A percentile compares a stretch with the other conserved stretches of the same genome.
Evolutionary conservation across 2,329 filamentous ascomycete genomes (phyloP).

Genomic region (Gnomoniopsis smithogilvyi): DNA sequence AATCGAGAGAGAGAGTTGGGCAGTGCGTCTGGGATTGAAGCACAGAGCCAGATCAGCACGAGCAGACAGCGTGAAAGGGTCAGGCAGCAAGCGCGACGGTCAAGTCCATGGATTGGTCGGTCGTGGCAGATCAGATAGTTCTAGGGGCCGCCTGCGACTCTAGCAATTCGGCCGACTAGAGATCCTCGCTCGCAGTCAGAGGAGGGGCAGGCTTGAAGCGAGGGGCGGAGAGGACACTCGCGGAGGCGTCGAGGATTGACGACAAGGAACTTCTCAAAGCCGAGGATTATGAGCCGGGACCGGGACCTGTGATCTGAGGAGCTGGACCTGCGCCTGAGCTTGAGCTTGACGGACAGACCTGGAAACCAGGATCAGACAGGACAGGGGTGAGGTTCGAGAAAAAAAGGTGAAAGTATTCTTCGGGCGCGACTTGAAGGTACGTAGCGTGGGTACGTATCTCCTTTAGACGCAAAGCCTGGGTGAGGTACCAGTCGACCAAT

Average conservation of each 20-base stretch:
- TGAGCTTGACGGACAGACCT: not conserved
- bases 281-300: slow-evolving; percentile 13
- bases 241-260: slow-evolving; percentile 6
- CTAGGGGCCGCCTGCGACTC: slow-evolving; percentile 5
- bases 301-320: slow-evolving; percentile 11
- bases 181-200: slow-evolving; percentile 9
- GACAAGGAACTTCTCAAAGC: slow-evolving; percentile 15
- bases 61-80: slow-evolving; percentile 26
- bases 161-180: slow-evolving; percentile 4
- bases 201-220: no score
- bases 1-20: slow-evolving; percentile 19
- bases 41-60: slow-evolving; percentile 14
- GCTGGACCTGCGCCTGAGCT: slow-evolving; percentile 11
- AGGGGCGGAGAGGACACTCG: slow-evolving; percentile 1
- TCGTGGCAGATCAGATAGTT: not conserved
- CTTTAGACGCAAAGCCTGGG: not conserved
- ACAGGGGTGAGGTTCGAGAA: slow-evolving; percentile 16
- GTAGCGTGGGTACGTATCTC: slow-evolving; percentile 13
- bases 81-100: slow-evolving; percentile 31
- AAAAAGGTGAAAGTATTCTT: slow-evolving; percentile 1
- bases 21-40: slow-evolving; percentile 13
- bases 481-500: not conserved
- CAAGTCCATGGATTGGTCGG: slow-evolving; percentile 21
- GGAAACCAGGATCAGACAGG: slow-evolving; percentile 9
- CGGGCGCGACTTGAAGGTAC: slow-evolving; percentile 3